These are phyloP conservation scores for Cladobotryum mycophilum DNA, from an alignment of 2,329 filamentous ascomycete genomes.

Conservation along the genomic window DNA sequence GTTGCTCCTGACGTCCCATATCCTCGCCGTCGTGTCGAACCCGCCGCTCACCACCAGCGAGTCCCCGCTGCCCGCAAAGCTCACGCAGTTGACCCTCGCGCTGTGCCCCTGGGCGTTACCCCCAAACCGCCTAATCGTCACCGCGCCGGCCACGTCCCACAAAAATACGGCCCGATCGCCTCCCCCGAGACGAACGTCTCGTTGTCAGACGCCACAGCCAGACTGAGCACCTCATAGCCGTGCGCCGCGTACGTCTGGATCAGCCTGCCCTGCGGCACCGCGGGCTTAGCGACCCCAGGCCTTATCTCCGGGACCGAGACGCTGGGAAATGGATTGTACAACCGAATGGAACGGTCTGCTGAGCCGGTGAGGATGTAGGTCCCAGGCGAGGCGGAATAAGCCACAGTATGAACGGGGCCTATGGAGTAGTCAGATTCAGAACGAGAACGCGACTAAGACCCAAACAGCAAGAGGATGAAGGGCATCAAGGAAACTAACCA, in stretches of 20 bases:
- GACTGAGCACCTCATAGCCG: conserved; percentile 83
- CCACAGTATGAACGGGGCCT: conserved; percentile 67
- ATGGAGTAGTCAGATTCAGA: conserved; percentile 5
- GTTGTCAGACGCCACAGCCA: conserved; percentile 71
- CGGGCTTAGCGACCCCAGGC: conserved; percentile 19
- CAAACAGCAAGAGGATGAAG: background rate
- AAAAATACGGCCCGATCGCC: conserved; percentile 88
- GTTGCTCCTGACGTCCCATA: conserved; percentile 63
- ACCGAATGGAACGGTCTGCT: conserved; percentile 74
- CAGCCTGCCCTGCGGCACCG: conserved; percentile 48
- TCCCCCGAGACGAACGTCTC: conserved; percentile 79
- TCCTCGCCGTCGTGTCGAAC: conserved; percentile 66
- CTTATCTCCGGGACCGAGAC: conserved; percentile 27
- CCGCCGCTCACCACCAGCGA: conserved; percentile 65
- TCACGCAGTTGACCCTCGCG: conserved; percentile 69
- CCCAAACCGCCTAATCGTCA: conserved; percentile 69
- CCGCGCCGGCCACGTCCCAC: conserved; percentile 83
- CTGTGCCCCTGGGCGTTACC: conserved; percentile 57
- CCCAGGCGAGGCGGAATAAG: conserved; percentile 66
- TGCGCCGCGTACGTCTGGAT: conserved; percentile 88
- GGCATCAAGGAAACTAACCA: conserved; percentile 33
- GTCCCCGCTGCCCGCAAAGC: conserved; percentile 72
- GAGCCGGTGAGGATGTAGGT: conserved; percentile 81
- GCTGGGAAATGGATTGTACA: conserved; percentile 69
- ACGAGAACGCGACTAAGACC: background rate